phyloP scores from a whole-genome alignment of 371 early-diverging fungal species.

The Rhizopus arrhizus region DNA sequence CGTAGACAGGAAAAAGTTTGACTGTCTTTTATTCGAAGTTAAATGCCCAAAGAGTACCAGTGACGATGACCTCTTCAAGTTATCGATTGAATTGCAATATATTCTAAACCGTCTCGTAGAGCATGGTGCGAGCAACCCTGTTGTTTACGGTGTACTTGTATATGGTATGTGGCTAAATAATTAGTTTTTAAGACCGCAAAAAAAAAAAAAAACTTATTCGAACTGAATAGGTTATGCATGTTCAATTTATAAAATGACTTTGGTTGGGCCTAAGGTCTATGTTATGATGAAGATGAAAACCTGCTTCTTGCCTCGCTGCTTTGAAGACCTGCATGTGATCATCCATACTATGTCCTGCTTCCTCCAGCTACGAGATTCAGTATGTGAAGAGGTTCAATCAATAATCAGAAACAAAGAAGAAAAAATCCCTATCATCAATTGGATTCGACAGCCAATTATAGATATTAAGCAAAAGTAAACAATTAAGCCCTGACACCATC shows the following conservation, averaged over 20 bases:
- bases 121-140: constrained; percentile 11
- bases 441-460: constrained; percentile 11
- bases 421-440: constrained; percentile 9
- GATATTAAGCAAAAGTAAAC: background rate
- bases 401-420: constrained; percentile 8
- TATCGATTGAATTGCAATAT: constrained; percentile 12
- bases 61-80: constrained; percentile 12
- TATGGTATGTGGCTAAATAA: constrained; percentile 11
- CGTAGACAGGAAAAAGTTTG: constrained; percentile 7
- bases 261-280: constrained; percentile 14
- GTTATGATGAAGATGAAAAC: constrained; percentile 9
- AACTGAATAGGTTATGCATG: background rate
- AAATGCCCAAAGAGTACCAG: constrained; percentile 14
- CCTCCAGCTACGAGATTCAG: constrained; percentile 12
- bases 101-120: constrained; percentile 8
- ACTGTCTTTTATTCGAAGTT: constrained; percentile 6
- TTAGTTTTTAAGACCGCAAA: background rate
- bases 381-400: constrained; percentile 16
- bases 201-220: background rate
- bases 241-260: constrained; percentile 4
- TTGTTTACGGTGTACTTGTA: constrained; percentile 17
- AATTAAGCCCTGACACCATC: no score
- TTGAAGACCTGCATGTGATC: constrained; percentile 14
- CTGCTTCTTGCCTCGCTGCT: constrained; percentile 13
- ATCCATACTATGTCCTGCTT: constrained; percentile 9